Percentiles rank a stretch among this genome's conserved stretches.
Evolutionary conservation across 805 yeast species (phyloP).

Genomic region (Myxozyma monticola): DNA sequence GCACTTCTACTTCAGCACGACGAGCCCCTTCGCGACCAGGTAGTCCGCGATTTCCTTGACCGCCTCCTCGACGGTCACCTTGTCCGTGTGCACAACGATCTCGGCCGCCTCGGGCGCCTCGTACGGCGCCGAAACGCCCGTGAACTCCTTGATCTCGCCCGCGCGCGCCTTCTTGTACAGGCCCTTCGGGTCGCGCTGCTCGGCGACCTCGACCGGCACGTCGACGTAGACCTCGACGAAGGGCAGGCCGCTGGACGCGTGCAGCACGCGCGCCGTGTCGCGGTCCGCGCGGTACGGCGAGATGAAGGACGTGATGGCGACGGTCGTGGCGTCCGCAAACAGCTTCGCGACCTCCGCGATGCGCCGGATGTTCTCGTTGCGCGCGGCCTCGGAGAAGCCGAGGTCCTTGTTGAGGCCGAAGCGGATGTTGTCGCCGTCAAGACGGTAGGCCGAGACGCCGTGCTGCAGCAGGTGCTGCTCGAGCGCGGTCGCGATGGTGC

Average conservation of each 20-base stretch:
- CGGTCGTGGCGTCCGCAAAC: conserved; percentile 88
- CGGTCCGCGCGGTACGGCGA: conserved; percentile 88
- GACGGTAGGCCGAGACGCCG: conserved; percentile 74
- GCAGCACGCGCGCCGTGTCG: conserved; percentile 80
- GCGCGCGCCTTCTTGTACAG: conserved; percentile 95
- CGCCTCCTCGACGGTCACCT: conserved; percentile 73
- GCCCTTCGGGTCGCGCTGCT: conserved; percentile 96
- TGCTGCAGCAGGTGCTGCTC: conserved; percentile 76
- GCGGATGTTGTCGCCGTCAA: conserved; percentile 90
- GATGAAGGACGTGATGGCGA: conserved; percentile 88
- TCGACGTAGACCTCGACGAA: conserved; percentile 90
- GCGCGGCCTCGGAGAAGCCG: conserved; percentile 87
- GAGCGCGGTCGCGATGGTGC: conserved; percentile 91
- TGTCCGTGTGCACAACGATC: conserved; percentile 73
- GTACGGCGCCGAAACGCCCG: conserved; percentile 94
- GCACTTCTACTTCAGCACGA: conserved; percentile 1
- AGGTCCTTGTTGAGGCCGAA: conserved; percentile 94
- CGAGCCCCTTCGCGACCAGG: conserved; percentile 38
- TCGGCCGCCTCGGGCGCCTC: conserved; percentile 89
- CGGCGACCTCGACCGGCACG: conserved; percentile 92
- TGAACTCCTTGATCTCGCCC: conserved; percentile 89
- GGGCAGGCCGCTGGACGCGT: conserved; percentile 70
- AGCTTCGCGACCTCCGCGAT: conserved; percentile 91
- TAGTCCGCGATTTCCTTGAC: conserved; percentile 72
- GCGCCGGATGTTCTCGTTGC: conserved; percentile 93